Base-by-base conservation (phyloP, 2,329 filamentous ascomycete species). In the Neocatenulostroma microsporum region DNA sequence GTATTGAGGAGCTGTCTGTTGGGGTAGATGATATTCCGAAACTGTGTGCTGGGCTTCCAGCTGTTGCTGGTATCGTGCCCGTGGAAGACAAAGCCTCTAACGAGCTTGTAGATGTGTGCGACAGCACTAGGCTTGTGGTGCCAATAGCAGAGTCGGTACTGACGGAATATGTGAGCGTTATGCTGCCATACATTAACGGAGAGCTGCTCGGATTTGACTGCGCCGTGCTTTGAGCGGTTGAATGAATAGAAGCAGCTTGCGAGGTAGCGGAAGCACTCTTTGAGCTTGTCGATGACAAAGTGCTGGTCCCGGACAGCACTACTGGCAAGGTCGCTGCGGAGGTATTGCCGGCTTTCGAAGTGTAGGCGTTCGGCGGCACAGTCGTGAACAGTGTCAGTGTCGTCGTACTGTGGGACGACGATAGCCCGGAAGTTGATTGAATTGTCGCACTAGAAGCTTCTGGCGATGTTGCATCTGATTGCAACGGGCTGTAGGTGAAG, bases 371-470 rank as follows among this genome's bases (percentile, higher is more conserved):
- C 7, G 44, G 39, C 10, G 37, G 34, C 6, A 48, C 38, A 13
- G 49, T 49, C n/a, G 49, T 50, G 38, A 43, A 50, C 11, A 46
- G 33, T 11, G 45, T 49, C 30, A 47, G 19, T 7, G 44, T 46
- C 17, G 48, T 49, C 10, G 50, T 53, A 35, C 34, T 28, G 10
- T 14, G 19, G 3, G 30, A 20, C 3, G 34, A 37, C 18, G 34
- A n/a, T 21, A n/a, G n/a, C n/a, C n/a, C 23, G 24, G 26, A 21
- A 21, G 11, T 17, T 12, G 13, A 20, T 20, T 3, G 32, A 21
- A 27, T 8, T 18, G 14, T 14, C n/a, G 30, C 14, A 14, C 21
- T 7, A 21, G 31, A 14, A 14, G 18, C 11, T 27, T 9, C 28
- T 9, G 39, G 23, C 12, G 17, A 8, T 8, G 4, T 21, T n/a